phyloP scores from a whole-genome alignment of 148 eudicot species.

The Gaultheria prostrata region DNA sequence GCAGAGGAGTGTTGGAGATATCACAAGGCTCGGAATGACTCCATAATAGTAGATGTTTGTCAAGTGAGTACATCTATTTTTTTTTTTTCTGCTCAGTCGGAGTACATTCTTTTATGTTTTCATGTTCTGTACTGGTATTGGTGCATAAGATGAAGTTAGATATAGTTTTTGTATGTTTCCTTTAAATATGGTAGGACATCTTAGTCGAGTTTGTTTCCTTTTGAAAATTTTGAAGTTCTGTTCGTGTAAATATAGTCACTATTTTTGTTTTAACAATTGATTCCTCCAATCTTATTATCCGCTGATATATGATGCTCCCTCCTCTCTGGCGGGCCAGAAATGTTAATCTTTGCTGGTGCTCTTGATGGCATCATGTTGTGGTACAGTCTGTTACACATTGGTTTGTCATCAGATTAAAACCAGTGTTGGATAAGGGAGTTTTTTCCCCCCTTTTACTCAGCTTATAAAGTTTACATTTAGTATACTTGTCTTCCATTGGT shows the following conservation, averaged over 20 bases:
- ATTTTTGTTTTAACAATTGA: neutral
- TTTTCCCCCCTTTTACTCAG: neutral
- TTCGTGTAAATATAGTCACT: neutral
- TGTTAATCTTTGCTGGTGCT: neutral
- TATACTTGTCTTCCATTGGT: neutral
- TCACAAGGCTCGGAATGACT: conserved; percentile 87
- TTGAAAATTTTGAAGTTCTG: neutral
- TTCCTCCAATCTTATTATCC: neutral
- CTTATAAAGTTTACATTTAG: neutral
- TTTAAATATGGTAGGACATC: neutral
- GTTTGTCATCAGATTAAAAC: neutral
- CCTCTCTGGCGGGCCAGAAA: neutral
- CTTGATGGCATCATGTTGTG: neutral
- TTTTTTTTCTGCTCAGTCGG: neutral
- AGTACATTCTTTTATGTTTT: conserved; percentile 3
- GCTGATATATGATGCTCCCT: neutral
- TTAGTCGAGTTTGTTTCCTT: neutral
- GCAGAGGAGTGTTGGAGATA: conserved; percentile 89
- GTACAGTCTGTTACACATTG: neutral
- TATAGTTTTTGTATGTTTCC: neutral
- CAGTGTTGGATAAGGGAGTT: neutral
- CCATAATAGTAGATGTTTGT: conserved; percentile 77
- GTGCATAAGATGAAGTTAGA: neutral
- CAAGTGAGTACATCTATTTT: conserved; percentile 41
- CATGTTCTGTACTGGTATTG: neutral